A percentile compares a stretch with the other conserved stretches of the same genome.
phyloP scores from a whole-genome alignment of 73 alveolate genomes.

The Paraurostyla sp. region DNA sequence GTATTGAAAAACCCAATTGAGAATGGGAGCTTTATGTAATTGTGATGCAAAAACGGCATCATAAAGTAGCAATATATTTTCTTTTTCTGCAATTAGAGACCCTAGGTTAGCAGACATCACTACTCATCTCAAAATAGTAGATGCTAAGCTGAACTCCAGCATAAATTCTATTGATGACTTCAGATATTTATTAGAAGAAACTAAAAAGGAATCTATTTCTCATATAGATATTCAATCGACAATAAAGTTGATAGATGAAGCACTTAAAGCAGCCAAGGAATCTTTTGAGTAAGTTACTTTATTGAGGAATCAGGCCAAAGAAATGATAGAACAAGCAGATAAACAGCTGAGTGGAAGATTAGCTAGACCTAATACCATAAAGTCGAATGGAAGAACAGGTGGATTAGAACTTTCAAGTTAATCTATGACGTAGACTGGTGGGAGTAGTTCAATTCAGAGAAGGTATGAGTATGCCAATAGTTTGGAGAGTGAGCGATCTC shows the following conservation, averaged over 20 bases:
- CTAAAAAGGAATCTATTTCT: background rate
- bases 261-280: background rate
- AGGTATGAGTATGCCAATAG: too few relatives aligned
- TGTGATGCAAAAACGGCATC: constrained; percentile 8
- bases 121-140: constrained; percentile 32
- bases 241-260: background rate
- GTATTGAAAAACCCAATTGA: too few relatives aligned
- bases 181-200: background rate
- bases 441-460: too few relatives aligned
- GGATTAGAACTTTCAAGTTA: background rate
- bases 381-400: background rate
- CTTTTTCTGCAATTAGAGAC: background rate
- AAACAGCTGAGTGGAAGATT: background rate
- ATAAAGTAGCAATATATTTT: background rate
- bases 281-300: background rate
- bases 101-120: constrained; percentile 1
- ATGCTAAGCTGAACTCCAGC: constrained; percentile 15
- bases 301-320: background rate
- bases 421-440: too few relatives aligned
- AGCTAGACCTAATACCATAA: background rate
- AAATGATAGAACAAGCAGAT: background rate
- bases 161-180: constrained; percentile 16
- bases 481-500: background rate
- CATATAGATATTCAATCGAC: background rate
- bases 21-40: constrained; percentile 36